These are phyloP conservation scores for Choanephora cucurbitarum DNA, from an alignment of 371 early-diverging fungal genomes.

Conservation along the genomic window DNA sequence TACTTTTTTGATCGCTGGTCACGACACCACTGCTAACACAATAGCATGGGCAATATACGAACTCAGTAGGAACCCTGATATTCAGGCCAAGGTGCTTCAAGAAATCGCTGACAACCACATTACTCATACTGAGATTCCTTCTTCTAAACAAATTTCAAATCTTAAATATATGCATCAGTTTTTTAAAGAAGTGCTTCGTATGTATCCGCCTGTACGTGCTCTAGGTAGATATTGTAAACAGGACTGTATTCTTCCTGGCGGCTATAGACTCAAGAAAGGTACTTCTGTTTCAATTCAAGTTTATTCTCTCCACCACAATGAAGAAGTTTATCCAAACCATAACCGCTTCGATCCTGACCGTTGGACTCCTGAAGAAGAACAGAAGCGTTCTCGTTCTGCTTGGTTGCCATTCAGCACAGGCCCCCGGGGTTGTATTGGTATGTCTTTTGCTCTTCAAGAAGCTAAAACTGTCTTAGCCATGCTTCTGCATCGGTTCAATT, in stretches of 20 bases:
- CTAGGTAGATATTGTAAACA: slow-evolving; percentile 52
- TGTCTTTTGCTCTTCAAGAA: slow-evolving; percentile 61
- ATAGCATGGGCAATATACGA: slow-evolving; percentile 54
- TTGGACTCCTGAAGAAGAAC: slow-evolving; percentile 55
- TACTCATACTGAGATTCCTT: slow-evolving; percentile 38
- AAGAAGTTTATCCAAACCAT: slow-evolving; percentile 50
- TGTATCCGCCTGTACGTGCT: slow-evolving; percentile 50
- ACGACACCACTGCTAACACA: slow-evolving; percentile 55
- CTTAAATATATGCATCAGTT: slow-evolving; percentile 47
- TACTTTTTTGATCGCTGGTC: slow-evolving; percentile 60
- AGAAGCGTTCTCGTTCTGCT: slow-evolving; percentile 50
- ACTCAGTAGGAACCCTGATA: slow-evolving; percentile 44
- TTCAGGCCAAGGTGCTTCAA: slow-evolving; percentile 47
- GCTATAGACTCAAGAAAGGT: slow-evolving; percentile 34
- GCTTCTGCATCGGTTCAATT: slow-evolving; percentile 45
- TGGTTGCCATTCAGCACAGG: slow-evolving; percentile 63
- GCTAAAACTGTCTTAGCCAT: slow-evolving; percentile 58
- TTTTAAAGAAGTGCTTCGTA: slow-evolving; percentile 58
- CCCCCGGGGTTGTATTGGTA: slow-evolving; percentile 50
- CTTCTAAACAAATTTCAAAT: slow-evolving; percentile 44
- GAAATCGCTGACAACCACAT: slow-evolving; percentile 55
- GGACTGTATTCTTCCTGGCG: slow-evolving; percentile 55
- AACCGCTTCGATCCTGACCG: slow-evolving; percentile 57
- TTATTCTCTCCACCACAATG: slow-evolving; percentile 48
- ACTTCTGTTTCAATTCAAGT: slow-evolving; percentile 26